phyloP scores from a whole-genome alignment of 2,329 filamentous ascomycete species.

The Pyricularia sp. region DNA sequence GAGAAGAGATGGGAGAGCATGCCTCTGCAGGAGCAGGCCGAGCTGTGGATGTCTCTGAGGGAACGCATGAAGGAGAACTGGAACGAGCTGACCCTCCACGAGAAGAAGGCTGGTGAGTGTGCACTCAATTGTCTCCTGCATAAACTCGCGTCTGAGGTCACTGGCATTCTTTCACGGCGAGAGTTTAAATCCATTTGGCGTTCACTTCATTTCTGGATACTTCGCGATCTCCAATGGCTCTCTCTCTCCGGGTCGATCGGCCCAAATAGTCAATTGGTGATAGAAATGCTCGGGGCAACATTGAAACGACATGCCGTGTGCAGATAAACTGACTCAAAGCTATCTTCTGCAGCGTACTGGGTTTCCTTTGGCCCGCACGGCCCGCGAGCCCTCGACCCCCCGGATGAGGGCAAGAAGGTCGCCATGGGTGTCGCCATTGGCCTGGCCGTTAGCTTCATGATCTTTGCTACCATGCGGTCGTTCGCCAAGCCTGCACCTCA shows the following conservation, averaged over 20 bases:
- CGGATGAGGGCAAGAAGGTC: constrained; percentile 74
- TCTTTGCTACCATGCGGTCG: constrained; percentile 62
- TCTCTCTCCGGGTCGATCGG: background rate
- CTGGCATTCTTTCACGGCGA: background rate
- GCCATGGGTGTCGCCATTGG: constrained; percentile 59
- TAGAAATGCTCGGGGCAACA: background rate
- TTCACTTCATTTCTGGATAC: background rate
- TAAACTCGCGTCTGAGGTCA: background rate
- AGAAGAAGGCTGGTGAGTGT: constrained; percentile 97
- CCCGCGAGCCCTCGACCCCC: constrained; percentile 68
- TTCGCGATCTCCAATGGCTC: background rate
- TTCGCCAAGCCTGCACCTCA: constrained; percentile 60
- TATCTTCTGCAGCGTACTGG: constrained; percentile 69
- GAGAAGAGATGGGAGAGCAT: constrained; percentile 99
- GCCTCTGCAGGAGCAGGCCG: constrained; percentile 97
- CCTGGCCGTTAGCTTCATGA: constrained; percentile 47
- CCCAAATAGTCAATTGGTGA: background rate
- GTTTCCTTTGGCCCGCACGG: constrained; percentile 97
- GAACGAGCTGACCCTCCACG: constrained; percentile 85
- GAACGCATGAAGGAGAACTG: constrained; percentile 99
- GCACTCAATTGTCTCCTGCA: background rate
- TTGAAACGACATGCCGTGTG: background rate
- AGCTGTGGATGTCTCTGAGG: constrained; percentile 95
- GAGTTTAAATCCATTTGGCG: background rate
- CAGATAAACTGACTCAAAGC: constrained; percentile 22